These are phyloP conservation scores for Syzygium aromaticum DNA, from an alignment of 345 rosid genomes.

Conservation along the genomic window DNA sequence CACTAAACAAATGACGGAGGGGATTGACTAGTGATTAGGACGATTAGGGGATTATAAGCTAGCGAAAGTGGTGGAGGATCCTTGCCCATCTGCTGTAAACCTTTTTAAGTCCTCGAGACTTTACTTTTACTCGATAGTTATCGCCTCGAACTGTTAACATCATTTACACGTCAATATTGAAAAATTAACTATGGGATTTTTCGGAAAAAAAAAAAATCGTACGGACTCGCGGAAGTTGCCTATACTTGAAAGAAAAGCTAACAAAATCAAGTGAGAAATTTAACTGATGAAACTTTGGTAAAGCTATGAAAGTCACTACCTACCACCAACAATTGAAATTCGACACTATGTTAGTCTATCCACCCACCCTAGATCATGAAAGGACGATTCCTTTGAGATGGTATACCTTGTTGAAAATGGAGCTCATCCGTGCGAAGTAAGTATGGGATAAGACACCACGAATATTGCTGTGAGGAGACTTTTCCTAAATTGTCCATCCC, in stretches of 20 bases:
- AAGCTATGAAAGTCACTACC: background rate
- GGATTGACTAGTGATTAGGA: too few relatives aligned
- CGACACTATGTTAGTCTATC: background rate
- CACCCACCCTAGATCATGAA: background rate
- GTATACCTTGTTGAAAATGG: background rate
- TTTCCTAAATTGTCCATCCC: background rate
- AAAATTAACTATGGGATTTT: background rate
- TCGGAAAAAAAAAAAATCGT: fast-evolving
- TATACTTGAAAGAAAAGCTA: background rate
- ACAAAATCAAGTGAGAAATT: background rate
- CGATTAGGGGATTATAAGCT: too few relatives aligned
- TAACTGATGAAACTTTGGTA: background rate
- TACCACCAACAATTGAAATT: background rate
- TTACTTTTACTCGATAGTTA: background rate
- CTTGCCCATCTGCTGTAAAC: too few relatives aligned
- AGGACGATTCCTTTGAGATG: background rate
- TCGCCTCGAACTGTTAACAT: background rate
- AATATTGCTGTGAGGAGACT: background rate
- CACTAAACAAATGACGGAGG: too few relatives aligned
- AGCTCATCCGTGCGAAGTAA: background rate
- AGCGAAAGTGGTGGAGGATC: too few relatives aligned
- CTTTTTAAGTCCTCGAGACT: too few relatives aligned
- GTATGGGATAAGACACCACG: background rate
- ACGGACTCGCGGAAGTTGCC: background rate
- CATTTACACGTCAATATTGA: background rate